These are phyloP conservation scores for Globisporangium camurandrum DNA, from an alignment of 352 stramenopile genomes.

Conservation along the genomic window DNA sequence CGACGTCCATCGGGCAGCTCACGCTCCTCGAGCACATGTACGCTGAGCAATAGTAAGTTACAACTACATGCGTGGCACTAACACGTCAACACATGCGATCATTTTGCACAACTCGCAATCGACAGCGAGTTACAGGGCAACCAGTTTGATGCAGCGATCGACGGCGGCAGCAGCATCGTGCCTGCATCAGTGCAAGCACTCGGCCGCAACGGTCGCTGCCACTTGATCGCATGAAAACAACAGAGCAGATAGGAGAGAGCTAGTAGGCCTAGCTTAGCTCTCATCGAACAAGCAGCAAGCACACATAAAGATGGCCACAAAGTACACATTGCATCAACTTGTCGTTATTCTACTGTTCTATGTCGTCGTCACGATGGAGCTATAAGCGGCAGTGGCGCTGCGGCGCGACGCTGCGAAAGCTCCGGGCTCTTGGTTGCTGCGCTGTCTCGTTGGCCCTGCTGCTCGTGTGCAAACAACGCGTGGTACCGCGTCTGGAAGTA, in stretches of 20 bases:
- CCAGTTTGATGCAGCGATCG: constrained; percentile 27
- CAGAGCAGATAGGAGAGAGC: too few relatives aligned
- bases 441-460: too few relatives aligned
- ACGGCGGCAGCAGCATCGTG: constrained; percentile 20
- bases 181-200: constrained; percentile 37
- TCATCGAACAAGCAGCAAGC: constrained; percentile 1
- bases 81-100: background rate
- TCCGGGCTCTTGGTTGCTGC: too few relatives aligned
- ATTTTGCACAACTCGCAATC: background rate
- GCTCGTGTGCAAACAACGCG: constrained; percentile 6
- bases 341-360: background rate
- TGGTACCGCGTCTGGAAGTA: constrained; percentile 42
- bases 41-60: too few relatives aligned
- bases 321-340: too few relatives aligned
- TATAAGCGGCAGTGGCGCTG: constrained; percentile 76
- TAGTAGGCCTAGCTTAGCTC: too few relatives aligned
- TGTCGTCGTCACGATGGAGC: constrained; percentile 56
- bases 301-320: too few relatives aligned
- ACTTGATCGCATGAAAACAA: constrained; percentile 13
- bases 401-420: too few relatives aligned
- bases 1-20: constrained; percentile 30
- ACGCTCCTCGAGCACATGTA: constrained; percentile 49
- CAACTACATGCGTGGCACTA: background rate
- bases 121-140: constrained; percentile 46
- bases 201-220: constrained; percentile 25